Evolutionary conservation across 352 stramenopile genomes (phyloP).

Genomic region (Peronospora farinosa): DNA sequence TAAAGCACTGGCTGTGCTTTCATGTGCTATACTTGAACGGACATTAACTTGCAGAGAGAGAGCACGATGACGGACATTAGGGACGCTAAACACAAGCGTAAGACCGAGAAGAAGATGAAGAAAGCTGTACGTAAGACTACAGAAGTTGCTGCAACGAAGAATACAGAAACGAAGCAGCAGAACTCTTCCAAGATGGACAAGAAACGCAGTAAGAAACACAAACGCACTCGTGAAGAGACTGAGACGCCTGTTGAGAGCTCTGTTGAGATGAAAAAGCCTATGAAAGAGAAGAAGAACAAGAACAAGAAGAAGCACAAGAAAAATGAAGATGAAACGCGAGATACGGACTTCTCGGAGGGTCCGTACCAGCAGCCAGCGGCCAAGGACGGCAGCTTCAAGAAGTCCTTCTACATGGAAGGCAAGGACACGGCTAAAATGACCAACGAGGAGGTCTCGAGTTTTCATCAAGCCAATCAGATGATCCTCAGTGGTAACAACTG

Average conservation of each 20-base stretch:
- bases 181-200: conserved; percentile 9
- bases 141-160: conserved; percentile 10
- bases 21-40: conserved; percentile 14
- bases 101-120: conserved; percentile 39
- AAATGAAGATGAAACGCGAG: conserved; percentile 31
- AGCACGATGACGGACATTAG: conserved; percentile 25
- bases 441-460: conserved; percentile 72
- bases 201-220: conserved; percentile 24
- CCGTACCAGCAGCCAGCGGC: conserved; percentile 68
- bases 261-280: conserved; percentile 40
- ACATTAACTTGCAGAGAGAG: conserved; percentile 5
- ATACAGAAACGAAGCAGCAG: not conserved
- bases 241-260: conserved; percentile 30
- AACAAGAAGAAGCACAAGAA: conserved; percentile 46
- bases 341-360: conserved; percentile 56
- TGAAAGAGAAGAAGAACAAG: conserved; percentile 46
- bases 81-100: conserved; percentile 39
- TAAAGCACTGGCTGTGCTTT: conserved; percentile 30
- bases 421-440: conserved; percentile 64
- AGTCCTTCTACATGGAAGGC: conserved; percentile 82
- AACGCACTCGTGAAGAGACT: conserved; percentile 27
- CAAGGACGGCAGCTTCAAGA: conserved; percentile 69
- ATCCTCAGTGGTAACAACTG: conserved; percentile 80
- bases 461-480: conserved; percentile 84
- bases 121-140: conserved; percentile 36